Conservation (phyloP, 2,329 filamentous ascomycete genomes). For the Epichloe festucae region DNA sequence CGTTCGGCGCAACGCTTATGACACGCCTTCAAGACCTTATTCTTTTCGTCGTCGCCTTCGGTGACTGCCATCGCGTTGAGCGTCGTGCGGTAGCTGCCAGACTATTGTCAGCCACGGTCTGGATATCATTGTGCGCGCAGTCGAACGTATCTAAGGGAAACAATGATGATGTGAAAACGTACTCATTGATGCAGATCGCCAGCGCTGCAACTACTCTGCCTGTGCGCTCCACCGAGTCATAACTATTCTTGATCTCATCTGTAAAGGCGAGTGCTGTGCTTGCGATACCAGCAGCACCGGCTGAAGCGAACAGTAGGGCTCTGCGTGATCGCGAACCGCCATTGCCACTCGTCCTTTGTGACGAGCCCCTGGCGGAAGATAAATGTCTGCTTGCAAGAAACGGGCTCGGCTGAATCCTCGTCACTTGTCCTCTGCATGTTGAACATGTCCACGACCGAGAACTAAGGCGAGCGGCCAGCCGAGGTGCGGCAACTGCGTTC, state of each 20-base stretch:
- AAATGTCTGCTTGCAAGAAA: slow-evolving; percentile 16
- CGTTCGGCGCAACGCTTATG: slow-evolving; percentile 87
- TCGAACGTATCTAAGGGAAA: slow-evolving; percentile 3
- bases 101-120: neutral
- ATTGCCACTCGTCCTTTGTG: slow-evolving; percentile 9
- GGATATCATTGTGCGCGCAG: neutral
- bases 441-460: slow-evolving; percentile 33
- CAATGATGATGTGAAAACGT: slow-evolving; percentile 8
- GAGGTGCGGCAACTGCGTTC: slow-evolving; percentile 27
- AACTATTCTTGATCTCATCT: slow-evolving; percentile 63
- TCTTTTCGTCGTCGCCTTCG: slow-evolving; percentile 50
- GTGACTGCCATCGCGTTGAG: slow-evolving; percentile 55
- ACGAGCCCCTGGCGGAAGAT: slow-evolving; percentile 15
- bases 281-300: slow-evolving; percentile 35
- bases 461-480: slow-evolving; percentile 25
- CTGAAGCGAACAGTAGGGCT: slow-evolving; percentile 34
- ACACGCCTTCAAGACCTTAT: slow-evolving; percentile 63
- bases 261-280: slow-evolving; percentile 40
- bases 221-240: slow-evolving; percentile 62
- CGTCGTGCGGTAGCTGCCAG: slow-evolving; percentile 67
- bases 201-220: slow-evolving; percentile 66
- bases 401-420: slow-evolving; percentile 17
- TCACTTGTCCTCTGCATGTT: slow-evolving; percentile 29
- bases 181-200: slow-evolving; percentile 82
- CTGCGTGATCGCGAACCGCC: slow-evolving; percentile 12